These are phyloP conservation scores for Leccinum variicolor DNA, from an alignment of 768 basidiomycete genomes.

Conservation along the genomic window DNA sequence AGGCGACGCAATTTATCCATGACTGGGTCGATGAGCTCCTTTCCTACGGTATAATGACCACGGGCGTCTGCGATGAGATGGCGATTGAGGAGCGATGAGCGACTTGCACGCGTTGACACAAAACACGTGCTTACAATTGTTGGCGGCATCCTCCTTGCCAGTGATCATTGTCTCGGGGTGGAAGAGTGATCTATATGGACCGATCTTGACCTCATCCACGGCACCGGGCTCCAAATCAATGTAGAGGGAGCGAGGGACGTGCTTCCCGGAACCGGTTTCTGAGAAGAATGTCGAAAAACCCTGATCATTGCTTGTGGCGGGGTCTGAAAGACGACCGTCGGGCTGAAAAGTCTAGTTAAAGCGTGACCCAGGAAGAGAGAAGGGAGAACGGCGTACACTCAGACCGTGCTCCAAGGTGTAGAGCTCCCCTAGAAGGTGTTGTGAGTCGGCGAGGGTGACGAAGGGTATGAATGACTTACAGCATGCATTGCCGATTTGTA, in stretches of 20 bases:
- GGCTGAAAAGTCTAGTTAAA: constrained; percentile 48
- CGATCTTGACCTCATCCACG: constrained; percentile 92
- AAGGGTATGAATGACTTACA: constrained; percentile 51
- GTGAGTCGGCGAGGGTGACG: constrained; percentile 6
- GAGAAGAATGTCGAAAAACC: constrained; percentile 99
- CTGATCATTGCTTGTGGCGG: constrained; percentile 54
- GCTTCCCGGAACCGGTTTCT: constrained; percentile 89
- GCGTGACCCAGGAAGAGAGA: constrained; percentile 6
- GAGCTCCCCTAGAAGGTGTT: constrained; percentile 71
- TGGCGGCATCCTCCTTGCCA: constrained; percentile 98
- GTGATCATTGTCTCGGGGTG: constrained; percentile 97
- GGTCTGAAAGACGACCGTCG: constrained; percentile 80
- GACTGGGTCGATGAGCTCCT: constrained; percentile 95
- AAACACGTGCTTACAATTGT: constrained; percentile 78
- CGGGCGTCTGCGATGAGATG: constrained; percentile 70
- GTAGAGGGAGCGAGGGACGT: constrained; percentile 96
- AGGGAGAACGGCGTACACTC: constrained; percentile 55
- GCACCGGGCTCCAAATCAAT: constrained; percentile 94
- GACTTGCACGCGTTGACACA: not conserved
- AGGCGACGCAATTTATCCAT: constrained; percentile 97
- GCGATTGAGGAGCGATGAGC: constrained; percentile 14
- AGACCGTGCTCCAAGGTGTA: constrained; percentile 98
- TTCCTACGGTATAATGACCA: constrained; percentile 98
- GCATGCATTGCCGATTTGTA: constrained; percentile 93
- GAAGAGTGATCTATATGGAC: constrained; percentile 90